phyloP scores from a whole-genome alignment of 345 rosid genomes.

The Anacardium occidentale region DNA sequence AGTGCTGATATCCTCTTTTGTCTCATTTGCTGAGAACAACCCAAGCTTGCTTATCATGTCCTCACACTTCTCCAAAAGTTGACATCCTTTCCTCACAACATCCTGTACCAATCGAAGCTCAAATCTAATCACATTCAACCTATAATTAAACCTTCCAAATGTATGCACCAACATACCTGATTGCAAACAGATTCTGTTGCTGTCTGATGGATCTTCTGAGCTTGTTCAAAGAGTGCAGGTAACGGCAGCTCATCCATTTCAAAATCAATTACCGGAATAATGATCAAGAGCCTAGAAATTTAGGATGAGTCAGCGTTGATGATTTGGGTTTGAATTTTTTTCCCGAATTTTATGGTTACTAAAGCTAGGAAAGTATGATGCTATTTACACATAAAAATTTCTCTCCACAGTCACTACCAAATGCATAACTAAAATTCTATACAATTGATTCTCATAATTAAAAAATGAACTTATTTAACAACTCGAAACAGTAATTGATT shows the following conservation, averaged over 20 bases:
- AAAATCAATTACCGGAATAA: constrained; percentile 37
- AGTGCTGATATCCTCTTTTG: constrained; percentile 86
- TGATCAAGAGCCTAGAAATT: constrained; percentile 11
- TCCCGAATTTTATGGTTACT: not conserved
- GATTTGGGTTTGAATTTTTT: not conserved
- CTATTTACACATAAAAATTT: no score
- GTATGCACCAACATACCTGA: constrained; percentile 41
- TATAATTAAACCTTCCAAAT: constrained; percentile 9
- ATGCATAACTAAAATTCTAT: no score
- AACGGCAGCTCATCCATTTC: constrained; percentile 65
- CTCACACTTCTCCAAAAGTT: constrained; percentile 67
- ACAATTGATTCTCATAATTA: no score
- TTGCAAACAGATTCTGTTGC: constrained; percentile 60
- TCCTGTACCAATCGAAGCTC: constrained; percentile 39
- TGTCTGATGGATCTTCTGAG: constrained; percentile 65
- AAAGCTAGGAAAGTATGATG: not conserved
- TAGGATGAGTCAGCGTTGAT: not conserved
- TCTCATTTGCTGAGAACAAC: constrained; percentile 81
- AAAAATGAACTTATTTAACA: no score
- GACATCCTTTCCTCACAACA: constrained; percentile 64
- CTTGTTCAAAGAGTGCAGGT: constrained; percentile 69
- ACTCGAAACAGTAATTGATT: no score
- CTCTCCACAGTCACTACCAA: no score
- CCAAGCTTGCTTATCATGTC: constrained; percentile 82
- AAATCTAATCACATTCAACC: not conserved